phyloP scores from a whole-genome alignment of 352 stramenopile genomes.

The Phytophthora tubulina region DNA sequence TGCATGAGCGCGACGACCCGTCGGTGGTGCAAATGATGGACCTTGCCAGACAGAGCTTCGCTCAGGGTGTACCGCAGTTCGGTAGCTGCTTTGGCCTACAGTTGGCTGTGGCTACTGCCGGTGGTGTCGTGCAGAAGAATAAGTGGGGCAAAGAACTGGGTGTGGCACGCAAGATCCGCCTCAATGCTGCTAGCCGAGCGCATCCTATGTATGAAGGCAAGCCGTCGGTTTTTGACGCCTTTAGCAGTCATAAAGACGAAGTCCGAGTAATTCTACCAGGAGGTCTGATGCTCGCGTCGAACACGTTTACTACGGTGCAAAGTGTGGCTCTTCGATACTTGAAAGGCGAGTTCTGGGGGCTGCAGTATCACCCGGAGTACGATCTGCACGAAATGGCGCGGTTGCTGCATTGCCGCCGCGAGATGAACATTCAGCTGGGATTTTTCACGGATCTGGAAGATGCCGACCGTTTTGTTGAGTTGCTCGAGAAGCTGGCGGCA shows the following conservation, averaged over 20 bases:
- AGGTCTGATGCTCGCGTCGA: conserved; percentile 61
- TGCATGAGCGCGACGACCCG: conserved; percentile 65
- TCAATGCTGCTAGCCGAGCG: conserved; percentile 62
- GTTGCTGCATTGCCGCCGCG: conserved; percentile 70
- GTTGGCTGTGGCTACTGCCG: conserved; percentile 63
- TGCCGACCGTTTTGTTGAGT: conserved; percentile 57
- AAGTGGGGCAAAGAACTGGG: conserved; percentile 72
- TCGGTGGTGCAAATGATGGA: conserved; percentile 59
- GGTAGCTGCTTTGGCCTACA: conserved; percentile 83
- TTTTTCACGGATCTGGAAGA: conserved; percentile 68
- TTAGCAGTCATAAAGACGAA: conserved; percentile 84
- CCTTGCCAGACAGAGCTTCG: conserved; percentile 54
- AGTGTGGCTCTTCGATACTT: conserved; percentile 62
- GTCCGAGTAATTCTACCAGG: conserved; percentile 66
- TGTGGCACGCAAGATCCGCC: conserved; percentile 71
- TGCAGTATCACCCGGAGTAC: conserved; percentile 87
- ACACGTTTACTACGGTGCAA: conserved; percentile 70
- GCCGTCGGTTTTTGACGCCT: conserved; percentile 70
- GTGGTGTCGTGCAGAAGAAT: conserved; percentile 70
- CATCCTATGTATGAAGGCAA: conserved; percentile 86
- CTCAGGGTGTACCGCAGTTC: conserved; percentile 71
- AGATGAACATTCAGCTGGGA: conserved; percentile 67
- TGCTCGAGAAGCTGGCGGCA: conserved; percentile 65
- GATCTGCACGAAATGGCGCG: conserved; percentile 82
- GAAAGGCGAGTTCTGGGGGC: conserved; percentile 79